Evolutionary conservation across 2,329 filamentous ascomycete species (phyloP).

Genomic region (Ophiostoma fasciatum): DNA sequence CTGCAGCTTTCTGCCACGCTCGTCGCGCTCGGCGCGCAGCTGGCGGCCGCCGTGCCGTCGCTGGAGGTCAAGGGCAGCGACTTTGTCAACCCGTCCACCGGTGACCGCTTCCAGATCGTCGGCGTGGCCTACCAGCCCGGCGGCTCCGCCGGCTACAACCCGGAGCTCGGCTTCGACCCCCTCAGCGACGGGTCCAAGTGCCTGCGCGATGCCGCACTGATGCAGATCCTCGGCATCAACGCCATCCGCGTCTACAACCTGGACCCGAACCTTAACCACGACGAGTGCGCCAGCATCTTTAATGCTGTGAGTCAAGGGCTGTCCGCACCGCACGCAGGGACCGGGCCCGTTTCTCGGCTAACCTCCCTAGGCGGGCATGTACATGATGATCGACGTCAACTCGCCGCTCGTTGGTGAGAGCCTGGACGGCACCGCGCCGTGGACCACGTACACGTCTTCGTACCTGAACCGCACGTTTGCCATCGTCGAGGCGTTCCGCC

Average conservation of each 20-base stretch:
- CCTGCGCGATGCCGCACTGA: slow-evolving; percentile 48
- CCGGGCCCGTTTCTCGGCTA: neutral
- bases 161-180: slow-evolving; percentile 37
- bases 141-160: slow-evolving; percentile 47
- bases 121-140: slow-evolving; percentile 57
- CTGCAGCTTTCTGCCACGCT: slow-evolving; percentile 28
- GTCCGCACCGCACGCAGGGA: too few relatives aligned
- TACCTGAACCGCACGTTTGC: slow-evolving; percentile 55
- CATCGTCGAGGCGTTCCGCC: slow-evolving; percentile 51
- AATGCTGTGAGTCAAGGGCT: slow-evolving; percentile 41
- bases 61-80: slow-evolving; percentile 41
- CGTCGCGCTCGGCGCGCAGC: slow-evolving; percentile 36
- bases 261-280: slow-evolving; percentile 50
- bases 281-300: slow-evolving; percentile 52
- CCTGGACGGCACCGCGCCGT: slow-evolving; percentile 38
- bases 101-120: slow-evolving; percentile 49
- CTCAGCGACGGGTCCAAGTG: slow-evolving; percentile 43
- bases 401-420: slow-evolving; percentile 45
- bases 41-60: slow-evolving; percentile 40
- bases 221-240: slow-evolving; percentile 51
- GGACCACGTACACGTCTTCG: slow-evolving; percentile 37
- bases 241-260: slow-evolving; percentile 57
- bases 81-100: slow-evolving; percentile 44
- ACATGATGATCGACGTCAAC: slow-evolving; percentile 56
- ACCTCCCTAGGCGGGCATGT: slow-evolving; percentile 40